Percentiles rank a stretch among this genome's conserved stretches.
Evolutionary conservation across 129 eudicot species (phyloP).

Genomic region (Arctium lappa): DNA sequence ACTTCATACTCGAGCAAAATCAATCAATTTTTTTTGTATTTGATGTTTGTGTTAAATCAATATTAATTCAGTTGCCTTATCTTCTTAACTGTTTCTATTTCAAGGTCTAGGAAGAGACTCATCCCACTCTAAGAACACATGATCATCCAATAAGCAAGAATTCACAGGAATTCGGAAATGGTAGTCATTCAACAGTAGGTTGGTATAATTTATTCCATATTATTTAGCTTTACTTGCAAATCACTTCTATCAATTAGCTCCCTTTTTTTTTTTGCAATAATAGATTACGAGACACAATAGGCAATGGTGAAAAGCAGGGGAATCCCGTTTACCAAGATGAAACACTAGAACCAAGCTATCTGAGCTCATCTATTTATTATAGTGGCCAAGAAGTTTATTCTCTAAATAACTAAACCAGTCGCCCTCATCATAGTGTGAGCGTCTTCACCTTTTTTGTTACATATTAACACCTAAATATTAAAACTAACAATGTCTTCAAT

Average conservation of each 20-base stretch:
- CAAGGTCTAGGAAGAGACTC: constrained; percentile 53
- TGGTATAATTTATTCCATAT: not conserved
- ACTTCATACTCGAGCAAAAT: not conserved
- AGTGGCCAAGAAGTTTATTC: too few relatives aligned
- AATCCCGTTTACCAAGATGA: constrained; percentile 38
- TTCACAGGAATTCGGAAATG: constrained; percentile 31
- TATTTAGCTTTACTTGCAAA: too few relatives aligned
- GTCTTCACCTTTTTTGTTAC: too few relatives aligned
- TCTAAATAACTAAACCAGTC: too few relatives aligned
- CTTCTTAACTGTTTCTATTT: not conserved
- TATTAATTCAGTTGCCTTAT: not conserved
- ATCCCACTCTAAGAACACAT: constrained; percentile 26
- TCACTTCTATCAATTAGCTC: not conserved
- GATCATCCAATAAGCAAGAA: constrained; percentile 22
- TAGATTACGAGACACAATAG: constrained; percentile 44
- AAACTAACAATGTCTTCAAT: too few relatives aligned
- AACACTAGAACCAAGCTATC: too few relatives aligned
- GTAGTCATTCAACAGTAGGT: constrained; percentile 52
- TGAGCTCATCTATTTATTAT: too few relatives aligned
- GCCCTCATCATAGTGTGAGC: too few relatives aligned
- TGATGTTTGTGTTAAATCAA: not conserved
- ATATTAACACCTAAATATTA: too few relatives aligned
- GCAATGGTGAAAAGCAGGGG: constrained; percentile 38
- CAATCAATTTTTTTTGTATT: not conserved
- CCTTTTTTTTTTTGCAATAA: not conserved